Conservation (phyloP, 1,139 yeast species). For the Hyphopichia burtonii region DNA sequence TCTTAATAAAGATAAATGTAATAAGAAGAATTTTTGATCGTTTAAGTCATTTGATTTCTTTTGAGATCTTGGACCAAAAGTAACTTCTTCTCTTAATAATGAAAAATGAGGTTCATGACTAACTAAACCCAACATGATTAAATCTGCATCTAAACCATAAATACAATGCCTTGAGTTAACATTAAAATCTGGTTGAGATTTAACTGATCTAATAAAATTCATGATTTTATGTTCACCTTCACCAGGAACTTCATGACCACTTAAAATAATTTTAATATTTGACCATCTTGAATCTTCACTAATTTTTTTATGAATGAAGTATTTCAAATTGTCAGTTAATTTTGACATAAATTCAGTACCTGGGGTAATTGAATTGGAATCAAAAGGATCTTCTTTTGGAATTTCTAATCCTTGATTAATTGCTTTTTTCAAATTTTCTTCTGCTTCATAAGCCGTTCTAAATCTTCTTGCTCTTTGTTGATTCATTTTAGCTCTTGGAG, state of each 20-base stretch:
- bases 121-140: conserved; percentile 93
- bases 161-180: conserved; percentile 93
- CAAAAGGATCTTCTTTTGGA: conserved; percentile 81
- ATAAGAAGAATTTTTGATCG: conserved; percentile 76
- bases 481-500: conserved; percentile 99
- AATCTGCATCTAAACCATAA: conserved; percentile 96
- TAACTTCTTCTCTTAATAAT: conserved; percentile 90
- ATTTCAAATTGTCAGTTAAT: conserved; percentile 78
- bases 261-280: conserved; percentile 73
- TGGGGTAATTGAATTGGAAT: conserved; percentile 93
- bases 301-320: conserved; percentile 88
- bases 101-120: conserved; percentile 98
- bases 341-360: conserved; percentile 98
- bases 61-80: conserved; percentile 64
- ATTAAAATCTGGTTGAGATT: conserved; percentile 71
- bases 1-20: conserved; percentile 83
- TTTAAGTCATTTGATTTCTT: conserved; percentile 57
- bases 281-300: conserved; percentile 93
- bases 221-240: conserved; percentile 99
- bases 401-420: conserved; percentile 58
- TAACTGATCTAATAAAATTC: conserved; percentile 85
- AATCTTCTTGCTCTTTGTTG: conserved; percentile 98
- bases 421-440: conserved; percentile 67
- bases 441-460: conserved; percentile 93
- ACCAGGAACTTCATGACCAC: conserved; percentile 99